phyloP scores from a whole-genome alignment of 1,284 basidiomycete genomes.

The Leccinum griseonigrum region DNA sequence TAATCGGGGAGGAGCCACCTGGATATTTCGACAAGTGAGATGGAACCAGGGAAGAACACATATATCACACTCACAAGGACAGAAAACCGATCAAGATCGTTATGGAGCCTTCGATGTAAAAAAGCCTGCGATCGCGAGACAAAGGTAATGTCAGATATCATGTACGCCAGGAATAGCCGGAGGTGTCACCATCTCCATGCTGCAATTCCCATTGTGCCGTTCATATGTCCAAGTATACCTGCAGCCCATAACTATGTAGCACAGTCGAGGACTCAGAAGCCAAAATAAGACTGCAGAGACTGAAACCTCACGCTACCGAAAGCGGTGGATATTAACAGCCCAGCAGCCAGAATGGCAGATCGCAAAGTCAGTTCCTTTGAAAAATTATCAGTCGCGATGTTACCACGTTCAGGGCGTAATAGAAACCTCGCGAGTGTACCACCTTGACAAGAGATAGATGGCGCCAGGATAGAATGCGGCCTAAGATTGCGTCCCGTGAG shows the following conservation, averaged over 20 bases:
- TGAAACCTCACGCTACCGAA: not conserved
- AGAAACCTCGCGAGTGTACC: slow-evolving; percentile 61
- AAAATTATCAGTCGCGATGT: not conserved
- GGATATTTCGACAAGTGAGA: not conserved
- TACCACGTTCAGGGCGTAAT: not conserved
- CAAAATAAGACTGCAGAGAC: not conserved
- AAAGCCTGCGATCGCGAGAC: slow-evolving; percentile 51
- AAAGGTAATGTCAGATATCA: not conserved
- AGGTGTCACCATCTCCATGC: slow-evolving; percentile 65
- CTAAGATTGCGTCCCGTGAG: slow-evolving; percentile 23
- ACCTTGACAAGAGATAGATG: not conserved
- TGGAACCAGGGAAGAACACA: not conserved
- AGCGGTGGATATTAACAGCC: not conserved
- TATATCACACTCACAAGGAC: slow-evolving; percentile 47
- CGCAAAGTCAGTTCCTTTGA: not conserved
- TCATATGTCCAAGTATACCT: slow-evolving; percentile 8
- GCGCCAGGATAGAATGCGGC: slow-evolving; percentile 43
- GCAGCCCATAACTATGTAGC: slow-evolving; percentile 56
- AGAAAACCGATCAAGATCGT: slow-evolving; percentile 55
- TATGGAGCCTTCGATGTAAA: slow-evolving; percentile 40
- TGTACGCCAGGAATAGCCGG: not conserved
- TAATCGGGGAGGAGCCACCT: slow-evolving; percentile 57
- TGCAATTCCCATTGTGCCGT: slow-evolving; percentile 46
- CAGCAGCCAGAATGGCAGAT: not conserved
- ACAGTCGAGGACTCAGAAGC: slow-evolving; percentile 1